These are phyloP conservation scores for Syzygium grande DNA, from an alignment of 345 rosid species.

Conservation along the genomic window DNA sequence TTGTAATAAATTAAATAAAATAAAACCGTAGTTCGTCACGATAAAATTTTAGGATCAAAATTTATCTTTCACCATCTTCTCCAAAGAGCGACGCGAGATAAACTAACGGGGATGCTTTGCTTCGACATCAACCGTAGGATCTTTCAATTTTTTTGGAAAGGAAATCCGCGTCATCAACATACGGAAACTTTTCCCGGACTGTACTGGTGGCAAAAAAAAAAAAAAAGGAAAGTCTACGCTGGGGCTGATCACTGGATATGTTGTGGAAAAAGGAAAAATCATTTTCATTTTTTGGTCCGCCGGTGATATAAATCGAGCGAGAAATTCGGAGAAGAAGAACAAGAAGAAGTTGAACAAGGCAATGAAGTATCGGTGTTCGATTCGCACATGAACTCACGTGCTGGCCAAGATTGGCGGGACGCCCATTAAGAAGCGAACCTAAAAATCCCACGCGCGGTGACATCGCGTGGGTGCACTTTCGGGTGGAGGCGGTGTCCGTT, in stretches of 20 bases:
- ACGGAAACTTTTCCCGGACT: neutral
- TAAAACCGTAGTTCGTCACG: neutral
- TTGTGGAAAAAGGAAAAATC: neutral
- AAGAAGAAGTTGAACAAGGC: neutral
- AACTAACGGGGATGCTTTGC: no score
- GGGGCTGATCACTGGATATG: no score
- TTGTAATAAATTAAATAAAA: neutral
- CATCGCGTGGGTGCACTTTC: neutral
- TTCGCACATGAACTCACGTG: neutral
- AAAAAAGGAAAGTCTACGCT: no score
- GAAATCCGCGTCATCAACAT: fast-evolving
- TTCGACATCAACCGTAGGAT: fast-evolving
- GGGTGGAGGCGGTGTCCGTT: neutral
- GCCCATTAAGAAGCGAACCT: neutral
- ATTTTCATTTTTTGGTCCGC: neutral
- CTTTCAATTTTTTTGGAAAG: fast-evolving
- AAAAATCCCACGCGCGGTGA: neutral
- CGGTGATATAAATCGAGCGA: neutral
- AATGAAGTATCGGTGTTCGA: neutral
- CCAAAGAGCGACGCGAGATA: fast-evolving
- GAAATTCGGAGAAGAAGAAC: fast-evolving
- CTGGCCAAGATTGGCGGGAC: neutral
- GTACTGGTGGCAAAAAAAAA: no score
- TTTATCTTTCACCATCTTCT: neutral
- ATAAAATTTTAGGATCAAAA: neutral